Evolutionary conservation across 2,329 filamentous ascomycete species (phyloP), one percentile per base, ranked within the genome.

Genomic region (Scedosporium boydii): DNA sequence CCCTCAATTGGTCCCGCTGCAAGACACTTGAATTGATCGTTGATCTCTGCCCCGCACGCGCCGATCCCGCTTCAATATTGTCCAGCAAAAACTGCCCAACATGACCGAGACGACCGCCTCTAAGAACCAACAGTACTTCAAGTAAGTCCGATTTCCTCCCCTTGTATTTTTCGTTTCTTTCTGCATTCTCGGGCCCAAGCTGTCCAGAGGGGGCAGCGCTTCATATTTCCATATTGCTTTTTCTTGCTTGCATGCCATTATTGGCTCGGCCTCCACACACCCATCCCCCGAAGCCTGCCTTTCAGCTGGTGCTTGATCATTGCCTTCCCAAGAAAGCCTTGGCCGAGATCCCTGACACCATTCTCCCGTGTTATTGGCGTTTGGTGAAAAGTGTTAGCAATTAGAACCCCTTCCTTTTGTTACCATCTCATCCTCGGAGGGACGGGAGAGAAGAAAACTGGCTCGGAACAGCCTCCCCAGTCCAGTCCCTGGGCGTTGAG

Each of bases 111-210:
- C 70, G 18, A 63, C 71, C 16, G 68, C 29, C 21, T 53, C 69
- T 42, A 66, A 69, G 34, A 79, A 80, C 67, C 70, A 76, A 70
- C 69, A 70, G 41, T 74, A 74, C 64, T 80, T 79, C 71, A 74
- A 78, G 78, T 79, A 68, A 69, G 76, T 70, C 56, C 3, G 14
- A 6, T 6, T 16, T 21, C 9, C 16, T 12, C 27, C 18, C 10
- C 5, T 42, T 27, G 16, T 5, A 10, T 44, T 44, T 44, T 44
- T 10, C 41, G 16, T 44, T n/a, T n/a, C 41, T 44, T 23, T 23
- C 23, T 23, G 23, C 23, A 23, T 23, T 23, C 23, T 23, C 23
- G 23, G 23, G 3, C 23, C 23, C 23, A 23, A 23, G 23, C 23
- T 23, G 23, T 23, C 23, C 23, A 23, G 23, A 23, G 23, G 23